Conservation (phyloP, 257 asterid species). For the Phtheirospermum japonicum region DNA sequence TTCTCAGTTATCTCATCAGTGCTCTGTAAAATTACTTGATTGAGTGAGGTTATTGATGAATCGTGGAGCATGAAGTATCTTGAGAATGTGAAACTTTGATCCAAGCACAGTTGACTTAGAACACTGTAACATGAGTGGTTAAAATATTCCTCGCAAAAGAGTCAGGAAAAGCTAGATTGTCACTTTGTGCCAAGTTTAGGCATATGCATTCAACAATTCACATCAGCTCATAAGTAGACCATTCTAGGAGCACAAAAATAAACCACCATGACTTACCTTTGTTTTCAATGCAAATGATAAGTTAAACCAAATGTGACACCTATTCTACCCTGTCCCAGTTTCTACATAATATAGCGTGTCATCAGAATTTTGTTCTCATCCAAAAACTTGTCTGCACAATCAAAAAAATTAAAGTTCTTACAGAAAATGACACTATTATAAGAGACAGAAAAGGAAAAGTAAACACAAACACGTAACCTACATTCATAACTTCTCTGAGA, state of each 20-base stretch:
- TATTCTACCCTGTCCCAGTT: no score
- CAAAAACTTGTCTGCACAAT: no score
- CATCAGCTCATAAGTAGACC: conserved; percentile 15
- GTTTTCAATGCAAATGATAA: no score
- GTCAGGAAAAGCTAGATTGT: conserved; percentile 7
- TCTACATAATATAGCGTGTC: no score
- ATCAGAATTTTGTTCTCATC: no score
- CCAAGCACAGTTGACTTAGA: neutral
- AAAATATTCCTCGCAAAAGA: conserved; percentile 2
- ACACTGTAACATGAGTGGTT: neutral
- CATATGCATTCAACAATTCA: conserved; percentile 3
- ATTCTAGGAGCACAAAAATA: conserved; percentile 17
- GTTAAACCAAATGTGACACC: no score
- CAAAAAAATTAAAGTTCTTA: neutral
- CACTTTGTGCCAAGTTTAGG: conserved; percentile 19
- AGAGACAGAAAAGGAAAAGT: conserved; percentile 9
- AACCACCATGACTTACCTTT: conserved; percentile 11
- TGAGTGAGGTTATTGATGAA: conserved; percentile 23
- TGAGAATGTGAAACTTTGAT: conserved; percentile 1
- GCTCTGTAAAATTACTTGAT: conserved; percentile 54
- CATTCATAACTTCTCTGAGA: conserved; percentile 27
- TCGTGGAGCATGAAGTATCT: neutral
- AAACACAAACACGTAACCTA: conserved; percentile 4
- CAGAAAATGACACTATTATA: neutral
- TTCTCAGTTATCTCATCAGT: conserved; percentile 79